These are phyloP conservation scores for Candolleomyces efflorescens DNA, from an alignment of 768 basidiomycete species.

Conservation along the genomic window DNA sequence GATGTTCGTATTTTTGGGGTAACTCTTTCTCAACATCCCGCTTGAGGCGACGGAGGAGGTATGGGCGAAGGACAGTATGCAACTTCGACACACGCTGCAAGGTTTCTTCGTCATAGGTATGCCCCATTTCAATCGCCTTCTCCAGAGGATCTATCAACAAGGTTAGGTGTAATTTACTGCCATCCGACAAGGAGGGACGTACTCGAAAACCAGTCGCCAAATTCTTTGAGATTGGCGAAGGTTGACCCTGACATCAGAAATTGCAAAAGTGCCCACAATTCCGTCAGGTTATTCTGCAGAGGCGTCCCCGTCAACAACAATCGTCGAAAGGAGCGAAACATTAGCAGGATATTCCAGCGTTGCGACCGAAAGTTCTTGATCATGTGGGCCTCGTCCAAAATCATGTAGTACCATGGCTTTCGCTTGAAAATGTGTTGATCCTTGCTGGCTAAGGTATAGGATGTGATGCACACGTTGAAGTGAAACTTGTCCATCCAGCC, in stretches of 20 bases:
- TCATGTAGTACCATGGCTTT: constrained; percentile 94
- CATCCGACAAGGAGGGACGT: constrained; percentile 24
- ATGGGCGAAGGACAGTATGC: constrained; percentile 94
- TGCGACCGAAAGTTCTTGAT: constrained; percentile 97
- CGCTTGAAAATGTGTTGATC: constrained; percentile 91
- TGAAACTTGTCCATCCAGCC: constrained; percentile 88
- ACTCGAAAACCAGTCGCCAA: constrained; percentile 97
- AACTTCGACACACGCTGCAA: constrained; percentile 81
- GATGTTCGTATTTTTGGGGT: constrained; percentile 90
- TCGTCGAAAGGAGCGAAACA: constrained; percentile 83
- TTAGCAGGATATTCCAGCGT: constrained; percentile 86
- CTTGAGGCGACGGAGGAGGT: constrained; percentile 92
- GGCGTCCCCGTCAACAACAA: constrained; percentile 94
- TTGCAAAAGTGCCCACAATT: constrained; percentile 92
- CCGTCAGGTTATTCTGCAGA: constrained; percentile 92
- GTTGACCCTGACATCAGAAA: constrained; percentile 88
- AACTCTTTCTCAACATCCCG: constrained; percentile 96
- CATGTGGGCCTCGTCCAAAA: constrained; percentile 95
- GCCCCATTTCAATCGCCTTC: constrained; percentile 86
- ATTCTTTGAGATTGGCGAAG: constrained; percentile 91
- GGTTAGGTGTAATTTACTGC: not conserved
- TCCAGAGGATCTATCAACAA: constrained; percentile 77
- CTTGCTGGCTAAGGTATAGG: constrained; percentile 87
- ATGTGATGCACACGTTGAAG: constrained; percentile 94
- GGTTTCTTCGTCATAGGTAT: constrained; percentile 72